Conservation (phyloP, 108 stramenopile genomes). For the Asterionellopsis glacialis region DNA sequence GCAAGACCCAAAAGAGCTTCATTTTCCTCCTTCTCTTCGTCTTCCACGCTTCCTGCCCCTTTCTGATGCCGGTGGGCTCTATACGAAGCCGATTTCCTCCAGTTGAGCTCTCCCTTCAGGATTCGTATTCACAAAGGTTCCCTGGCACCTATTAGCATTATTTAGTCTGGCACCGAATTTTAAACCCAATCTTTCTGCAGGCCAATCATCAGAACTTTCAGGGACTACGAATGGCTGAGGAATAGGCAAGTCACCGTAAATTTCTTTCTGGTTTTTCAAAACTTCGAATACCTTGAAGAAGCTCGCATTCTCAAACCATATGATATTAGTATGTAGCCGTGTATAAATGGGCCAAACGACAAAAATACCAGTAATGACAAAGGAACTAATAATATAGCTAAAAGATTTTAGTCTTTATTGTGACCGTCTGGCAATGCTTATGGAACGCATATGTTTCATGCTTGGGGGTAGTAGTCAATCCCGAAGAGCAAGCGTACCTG, state of each 20-base stretch:
- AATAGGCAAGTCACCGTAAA: constrained; percentile 82
- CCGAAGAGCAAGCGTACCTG: no score
- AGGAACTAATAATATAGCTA: no score
- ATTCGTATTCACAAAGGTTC: constrained; percentile 78
- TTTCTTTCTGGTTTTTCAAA: constrained; percentile 69
- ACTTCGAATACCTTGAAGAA: constrained; percentile 75
- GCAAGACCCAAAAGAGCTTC: constrained; percentile 18
- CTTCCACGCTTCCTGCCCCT: constrained; percentile 52
- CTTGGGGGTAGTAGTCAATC: no score
- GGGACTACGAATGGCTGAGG: constrained; percentile 87
- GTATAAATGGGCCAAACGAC: no score
- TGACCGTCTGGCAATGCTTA: no score
- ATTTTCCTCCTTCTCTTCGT: constrained; percentile 52
- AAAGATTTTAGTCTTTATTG: no score
- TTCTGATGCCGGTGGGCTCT: constrained; percentile 56
- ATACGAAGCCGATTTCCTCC: constrained; percentile 79
- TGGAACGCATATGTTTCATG: no score
- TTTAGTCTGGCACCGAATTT: constrained; percentile 82
- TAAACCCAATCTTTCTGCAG: constrained; percentile 73
- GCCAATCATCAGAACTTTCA: constrained; percentile 52
- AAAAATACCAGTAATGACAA: no score
- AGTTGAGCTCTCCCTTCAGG: constrained; percentile 58
- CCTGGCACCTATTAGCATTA: constrained; percentile 85
- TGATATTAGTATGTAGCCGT: no score
- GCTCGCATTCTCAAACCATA: no score